Evolutionary conservation across 2,329 filamentous ascomycete genomes (phyloP).

Genomic region (Pyricularia sp.): DNA sequence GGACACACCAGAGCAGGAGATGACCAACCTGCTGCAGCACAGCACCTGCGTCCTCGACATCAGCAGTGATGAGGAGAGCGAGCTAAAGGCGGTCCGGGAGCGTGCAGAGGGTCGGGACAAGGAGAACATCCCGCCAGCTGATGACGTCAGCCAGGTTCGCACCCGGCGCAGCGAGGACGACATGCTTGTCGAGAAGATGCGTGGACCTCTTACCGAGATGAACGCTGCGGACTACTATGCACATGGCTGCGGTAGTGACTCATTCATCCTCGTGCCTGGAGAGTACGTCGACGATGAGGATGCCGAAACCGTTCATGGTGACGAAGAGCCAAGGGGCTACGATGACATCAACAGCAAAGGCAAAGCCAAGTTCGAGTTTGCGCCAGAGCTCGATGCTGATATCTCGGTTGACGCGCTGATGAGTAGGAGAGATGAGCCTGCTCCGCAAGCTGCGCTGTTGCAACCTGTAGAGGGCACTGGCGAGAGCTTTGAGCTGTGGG

Average conservation of each 20-base stretch:
- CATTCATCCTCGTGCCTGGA: slow-evolving; percentile 44
- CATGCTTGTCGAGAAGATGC: slow-evolving; percentile 50
- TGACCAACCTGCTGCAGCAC: slow-evolving; percentile 87
- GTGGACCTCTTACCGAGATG: slow-evolving; percentile 54
- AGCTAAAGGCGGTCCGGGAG: slow-evolving; percentile 37
- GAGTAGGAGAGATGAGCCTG: slow-evolving; percentile 19
- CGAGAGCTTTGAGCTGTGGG: slow-evolving; percentile 56
- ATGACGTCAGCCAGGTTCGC: slow-evolving; percentile 48
- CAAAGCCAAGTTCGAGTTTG: slow-evolving; percentile 13
- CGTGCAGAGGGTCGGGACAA: slow-evolving; percentile 59
- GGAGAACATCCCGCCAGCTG: slow-evolving; percentile 76
- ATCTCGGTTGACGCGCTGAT: slow-evolving; percentile 23
- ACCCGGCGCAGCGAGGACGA: slow-evolving; percentile 27
- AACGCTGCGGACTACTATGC: slow-evolving; percentile 55
- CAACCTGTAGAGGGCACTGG: slow-evolving; percentile 44
- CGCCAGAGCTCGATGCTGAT: slow-evolving; percentile 12
- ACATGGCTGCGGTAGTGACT: slow-evolving; percentile 49
- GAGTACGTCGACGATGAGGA: slow-evolving; percentile 35
- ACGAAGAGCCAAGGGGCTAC: slow-evolving; percentile 12
- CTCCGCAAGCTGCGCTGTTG: slow-evolving; percentile 33
- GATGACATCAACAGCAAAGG: slow-evolving; percentile 2
- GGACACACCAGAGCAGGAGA: slow-evolving; percentile 79
- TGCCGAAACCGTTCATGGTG: slow-evolving; percentile 13
- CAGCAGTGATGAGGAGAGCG: slow-evolving; percentile 70
- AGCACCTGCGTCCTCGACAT: slow-evolving; percentile 78